Base-by-base conservation (phyloP, 2,329 filamentous ascomycete species). In the Sporothrix dimorphospora region DNA sequence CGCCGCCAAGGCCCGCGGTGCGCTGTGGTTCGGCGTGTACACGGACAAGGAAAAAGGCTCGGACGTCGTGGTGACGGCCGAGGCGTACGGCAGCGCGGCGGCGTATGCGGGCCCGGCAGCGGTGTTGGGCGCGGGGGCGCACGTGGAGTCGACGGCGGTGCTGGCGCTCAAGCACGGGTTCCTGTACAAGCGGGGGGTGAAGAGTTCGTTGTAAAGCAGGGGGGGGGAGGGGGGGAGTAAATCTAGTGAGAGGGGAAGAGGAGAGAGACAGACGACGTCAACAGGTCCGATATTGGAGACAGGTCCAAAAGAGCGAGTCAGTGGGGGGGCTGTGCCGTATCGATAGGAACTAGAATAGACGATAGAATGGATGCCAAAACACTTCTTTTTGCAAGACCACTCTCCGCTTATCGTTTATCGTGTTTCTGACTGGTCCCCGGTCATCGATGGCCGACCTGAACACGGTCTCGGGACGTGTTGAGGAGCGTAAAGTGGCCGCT, bases 51-150 rank as follows among this genome's bases (percentile, higher is more conserved):
- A 47, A 3, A 49, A 49, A n/a, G 57, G 57, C 5, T 21, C 21
- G 4, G 68, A 70, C 42, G 27, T 63, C 12, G 38, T 70, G 21
- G 14, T 70, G 42, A 70, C 53, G 53, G 68, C 55, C 14, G 68
- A 70, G 42, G 68, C 42, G 19, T 70, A 70, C 30, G n/a, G 16
- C 16, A 24, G n/a, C 8, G 49, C 30, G 4, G 30, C 9, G n/a
- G 34, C 16, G 49, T 69, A 53, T 42, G 61, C 42, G 19, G 61
- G 61, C n/a, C 47, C 68, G 51, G 53, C 51, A 21, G 53, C 53
- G 2, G 38, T 34, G 9, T 12, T 51, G 9, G 24, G 61, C 40
- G 61, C 61, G 21, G 61, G 61, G 7, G 61, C 57, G 0, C 34
- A 47, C 12, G 30, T 70, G 21, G 51, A 47, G 53, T 24, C 21